Evolutionary conservation across 2,329 filamentous ascomycete genomes (phyloP), one percentile per base, ranked within the genome.

Genomic region (Periconia sp.): DNA sequence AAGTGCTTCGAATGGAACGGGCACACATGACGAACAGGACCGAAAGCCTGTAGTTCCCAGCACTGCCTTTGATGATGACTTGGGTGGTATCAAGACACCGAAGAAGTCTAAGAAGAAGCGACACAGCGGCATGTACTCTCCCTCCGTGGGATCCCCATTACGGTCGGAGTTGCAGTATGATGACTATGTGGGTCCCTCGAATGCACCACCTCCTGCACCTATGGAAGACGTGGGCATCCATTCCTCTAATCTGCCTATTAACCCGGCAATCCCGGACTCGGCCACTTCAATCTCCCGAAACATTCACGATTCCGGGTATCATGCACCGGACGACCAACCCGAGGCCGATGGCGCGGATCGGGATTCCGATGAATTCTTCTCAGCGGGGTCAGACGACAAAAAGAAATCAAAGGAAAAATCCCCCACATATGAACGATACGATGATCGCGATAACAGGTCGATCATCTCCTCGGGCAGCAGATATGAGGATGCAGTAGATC

Each of bases 71-170:
- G 59, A 75, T 23, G 71, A 71, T 23, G 50, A 65, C 1, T 53
- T 69, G 3, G 53, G 56, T 14, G 70, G 73, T 30, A 56, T 55
- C 56, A 73, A 77, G 58, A 76, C 72, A 23, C 73, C 72, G 50
- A 80, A 79, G 53, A 37, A 37, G 33, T 14, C 33, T n/a, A 59
- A 78, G 66, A 68, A 80, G 72, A 80, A 77, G 63, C 71, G 77
- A 35, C 70, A 73, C 45, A 78, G 75, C 50, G 68, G 71, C 47
- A 70, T 65, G 30, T 77, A 74, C 55, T 75, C 74, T 33, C 73
- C 75, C 20, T 69, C 70, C 17, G 68, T 76, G 10, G 74, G 74
- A 52, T 79, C 76, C 23, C 77, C 77, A 6, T 64, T 79, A 33
- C 64, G 77, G 27, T 70, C 75, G n/a, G 77, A 79, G 53, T 68